Evolutionary conservation across 306 rosid species (phyloP).

Genomic region (Datisca glomerata): DNA sequence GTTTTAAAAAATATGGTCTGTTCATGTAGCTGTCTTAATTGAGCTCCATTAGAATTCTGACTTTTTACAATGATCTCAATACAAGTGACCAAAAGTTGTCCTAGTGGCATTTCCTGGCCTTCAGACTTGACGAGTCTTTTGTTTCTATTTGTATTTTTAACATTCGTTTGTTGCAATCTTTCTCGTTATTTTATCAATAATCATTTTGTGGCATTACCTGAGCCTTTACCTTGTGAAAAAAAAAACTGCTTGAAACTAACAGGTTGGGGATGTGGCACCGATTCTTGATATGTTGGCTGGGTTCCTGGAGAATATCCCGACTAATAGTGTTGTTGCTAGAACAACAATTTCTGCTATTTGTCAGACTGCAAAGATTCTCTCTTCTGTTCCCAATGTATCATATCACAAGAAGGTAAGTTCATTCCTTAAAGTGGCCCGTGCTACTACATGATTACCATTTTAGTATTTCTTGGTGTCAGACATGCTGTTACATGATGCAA

Average conservation of each 20-base stretch:
- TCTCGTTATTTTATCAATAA: constrained; percentile 7
- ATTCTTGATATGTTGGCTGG: constrained; percentile 88
- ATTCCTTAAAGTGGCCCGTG: constrained; percentile 6
- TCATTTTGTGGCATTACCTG: too few relatives aligned
- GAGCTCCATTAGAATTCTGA: too few relatives aligned
- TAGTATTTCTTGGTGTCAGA: too few relatives aligned
- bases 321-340: constrained; percentile 43
- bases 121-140: too few relatives aligned
- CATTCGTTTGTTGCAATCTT: background rate
- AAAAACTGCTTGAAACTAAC: constrained; percentile 26
- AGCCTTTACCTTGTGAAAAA: too few relatives aligned
- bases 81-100: too few relatives aligned
- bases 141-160: too few relatives aligned
- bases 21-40: too few relatives aligned
- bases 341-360: constrained; percentile 64
- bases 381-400: constrained; percentile 66
- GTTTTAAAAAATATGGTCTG: too few relatives aligned
- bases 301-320: constrained; percentile 61
- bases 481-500: constrained; percentile 6
- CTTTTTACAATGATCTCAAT: too few relatives aligned
- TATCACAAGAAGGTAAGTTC: constrained; percentile 66
- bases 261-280: constrained; percentile 89
- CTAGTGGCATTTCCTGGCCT: too few relatives aligned
- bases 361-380: constrained; percentile 62
- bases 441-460: too few relatives aligned